Base-by-base conservation (phyloP, 805 yeast species). In the Pichia deserticola region DNA sequence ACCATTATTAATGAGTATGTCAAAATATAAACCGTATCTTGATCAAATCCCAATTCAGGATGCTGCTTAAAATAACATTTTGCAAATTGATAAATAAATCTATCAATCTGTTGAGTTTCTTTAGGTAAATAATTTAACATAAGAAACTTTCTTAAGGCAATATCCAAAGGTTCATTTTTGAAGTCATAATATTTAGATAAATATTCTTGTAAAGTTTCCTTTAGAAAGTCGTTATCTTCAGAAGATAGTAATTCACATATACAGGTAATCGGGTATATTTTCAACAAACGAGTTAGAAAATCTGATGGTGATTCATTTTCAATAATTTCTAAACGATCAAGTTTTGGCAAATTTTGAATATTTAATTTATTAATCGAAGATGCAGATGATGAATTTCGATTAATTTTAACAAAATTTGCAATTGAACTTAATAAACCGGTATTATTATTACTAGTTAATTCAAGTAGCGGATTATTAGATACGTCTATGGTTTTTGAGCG, bases 81-180 rank as follows among this genome's bases (percentile, higher is more conserved):
- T 9, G 86, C 75, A 63, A 86, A 82, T 34, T 74, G 74, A 47
- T 76, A 77, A 39, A 86, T 65, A 4, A 83, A 73, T 43, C 89
- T 69, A 57, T 86, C 92, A 45, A 86, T 85, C 59, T 86, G 90
- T 60, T 85, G 92, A 0, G 88, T 70, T 58, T 86, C 93, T 53
- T 72, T 75, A 0, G 93, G 93, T 29, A 86, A 65, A 48, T 79
- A 78, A 50, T 79, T 73, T 44, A 73, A 66, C 69, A 80, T 71
- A 40, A 86, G 63, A 45, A 85, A 73, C 55, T 75, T 77, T 40
- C 90, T 66, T 46, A 86, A 62, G 0, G 90, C 73, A 51, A 86
- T 68, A 57, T 86, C 93, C 15, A 86, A 57, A 0, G 93, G 86
- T 53, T 77, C 78, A 29, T 68, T 68, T 3, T 56, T 41, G 51